phyloP scores from a whole-genome alignment of 176 grass and related monocot species.

The Avena sativa region DNA sequence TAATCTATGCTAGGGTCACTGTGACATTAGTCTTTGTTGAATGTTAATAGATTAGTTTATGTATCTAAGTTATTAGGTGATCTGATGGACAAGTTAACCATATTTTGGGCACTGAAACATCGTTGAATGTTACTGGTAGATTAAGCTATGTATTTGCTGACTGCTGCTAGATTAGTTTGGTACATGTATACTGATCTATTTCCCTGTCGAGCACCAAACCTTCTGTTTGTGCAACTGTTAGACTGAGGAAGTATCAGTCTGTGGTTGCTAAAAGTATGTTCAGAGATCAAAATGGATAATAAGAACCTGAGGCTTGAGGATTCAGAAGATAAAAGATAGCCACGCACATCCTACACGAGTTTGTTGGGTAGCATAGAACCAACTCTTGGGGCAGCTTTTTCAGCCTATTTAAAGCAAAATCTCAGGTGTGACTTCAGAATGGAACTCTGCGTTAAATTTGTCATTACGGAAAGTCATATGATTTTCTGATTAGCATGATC shows the following conservation, averaged over 20 bases:
- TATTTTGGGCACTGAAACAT: constrained; percentile 14
- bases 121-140: no score
- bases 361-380: constrained; percentile 39
- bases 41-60: neutral
- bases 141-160: neutral
- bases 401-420: constrained; percentile 30
- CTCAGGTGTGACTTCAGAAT: constrained; percentile 28
- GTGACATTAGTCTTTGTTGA: neutral
- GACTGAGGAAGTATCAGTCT: neutral
- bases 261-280: constrained; percentile 11
- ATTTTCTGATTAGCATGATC: neutral
- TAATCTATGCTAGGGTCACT: neutral
- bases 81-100: neutral
- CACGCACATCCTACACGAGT: constrained; percentile 34
- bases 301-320: neutral
- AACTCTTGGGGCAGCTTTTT: constrained; percentile 29
- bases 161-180: neutral
- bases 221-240: neutral
- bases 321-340: constrained; percentile 27
- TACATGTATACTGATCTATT: constrained; percentile 15
- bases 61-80: neutral
- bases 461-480: constrained; percentile 3
- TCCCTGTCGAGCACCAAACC: neutral
- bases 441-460: constrained; percentile 16
- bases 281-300: neutral